A percentile compares a stretch with the other conserved stretches of the same genome.
phyloP scores from a whole-genome alignment of 2,329 filamentous ascomycete genomes.

The Xylariaceae sp. region DNA sequence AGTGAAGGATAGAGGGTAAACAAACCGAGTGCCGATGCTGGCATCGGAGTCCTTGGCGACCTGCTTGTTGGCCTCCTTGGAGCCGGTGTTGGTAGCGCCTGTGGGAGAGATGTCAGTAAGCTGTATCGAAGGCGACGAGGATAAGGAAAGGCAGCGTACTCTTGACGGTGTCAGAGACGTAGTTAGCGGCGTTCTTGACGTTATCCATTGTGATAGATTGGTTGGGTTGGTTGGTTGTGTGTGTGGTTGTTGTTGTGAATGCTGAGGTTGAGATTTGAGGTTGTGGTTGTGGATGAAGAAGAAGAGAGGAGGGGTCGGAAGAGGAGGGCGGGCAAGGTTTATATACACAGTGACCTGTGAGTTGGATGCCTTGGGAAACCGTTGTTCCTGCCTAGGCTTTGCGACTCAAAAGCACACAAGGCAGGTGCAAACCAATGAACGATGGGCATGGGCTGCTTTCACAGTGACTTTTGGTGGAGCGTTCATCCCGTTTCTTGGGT shows the following conservation, averaged over 20 bases:
- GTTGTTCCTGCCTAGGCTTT: background rate
- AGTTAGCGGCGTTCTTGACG: slow-evolving; percentile 61
- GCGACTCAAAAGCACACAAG: background rate
- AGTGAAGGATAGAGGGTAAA: background rate
- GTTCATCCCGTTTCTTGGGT: background rate
- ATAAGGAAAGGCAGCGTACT: slow-evolving; percentile 29
- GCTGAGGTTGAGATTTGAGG: slow-evolving; percentile 7
- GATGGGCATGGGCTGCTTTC: background rate
- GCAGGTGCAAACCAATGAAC: slow-evolving; percentile 6
- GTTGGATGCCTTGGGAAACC: background rate
- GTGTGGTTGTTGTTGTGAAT: slow-evolving; percentile 16
- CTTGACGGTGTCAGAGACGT: slow-evolving; percentile 63
- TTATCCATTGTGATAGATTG: slow-evolving; percentile 44
- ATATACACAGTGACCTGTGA: background rate
- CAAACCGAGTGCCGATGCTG: slow-evolving; percentile 50
- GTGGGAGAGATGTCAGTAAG: background rate
- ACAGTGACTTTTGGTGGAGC: background rate
- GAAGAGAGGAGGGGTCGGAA: slow-evolving; percentile 4
- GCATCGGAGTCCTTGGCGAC: slow-evolving; percentile 60
- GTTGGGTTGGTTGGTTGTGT: slow-evolving; percentile 12
- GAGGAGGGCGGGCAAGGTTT: slow-evolving; percentile 1
- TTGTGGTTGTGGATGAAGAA: background rate
- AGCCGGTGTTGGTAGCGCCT: slow-evolving; percentile 46
- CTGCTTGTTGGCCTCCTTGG: slow-evolving; percentile 68
- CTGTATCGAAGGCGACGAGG: background rate